Conservation (phyloP, 1,139 yeast genomes). For the Lodderomyces orthopsilosis region DNA sequence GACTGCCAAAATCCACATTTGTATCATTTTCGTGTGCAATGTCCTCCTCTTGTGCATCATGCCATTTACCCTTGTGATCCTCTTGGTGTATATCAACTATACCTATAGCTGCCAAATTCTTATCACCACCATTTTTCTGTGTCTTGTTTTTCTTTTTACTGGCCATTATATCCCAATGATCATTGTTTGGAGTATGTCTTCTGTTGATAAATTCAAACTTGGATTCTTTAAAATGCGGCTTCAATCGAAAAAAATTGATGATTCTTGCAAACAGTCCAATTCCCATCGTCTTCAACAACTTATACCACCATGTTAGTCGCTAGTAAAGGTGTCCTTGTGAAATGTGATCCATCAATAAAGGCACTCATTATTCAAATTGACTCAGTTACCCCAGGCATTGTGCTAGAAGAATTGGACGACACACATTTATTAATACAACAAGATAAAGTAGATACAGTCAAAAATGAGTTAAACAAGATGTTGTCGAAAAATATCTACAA, state of each 20-base stretch:
- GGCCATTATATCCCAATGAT: background rate
- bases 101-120: too few relatives aligned
- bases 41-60: background rate
- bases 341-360: slow-evolving; percentile 85
- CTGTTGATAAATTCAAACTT: too few relatives aligned
- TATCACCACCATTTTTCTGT: background rate
- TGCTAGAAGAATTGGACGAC: slow-evolving; percentile 84
- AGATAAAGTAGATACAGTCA: slow-evolving; percentile 70
- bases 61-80: too few relatives aligned
- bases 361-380: slow-evolving; percentile 85
- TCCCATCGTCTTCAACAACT: background rate
- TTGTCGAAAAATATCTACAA: slow-evolving; percentile 81
- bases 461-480: slow-evolving; percentile 69
- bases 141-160: background rate
- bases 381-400: slow-evolving; percentile 66
- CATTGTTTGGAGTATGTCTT: background rate
- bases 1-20: background rate
- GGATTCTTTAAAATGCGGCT: slow-evolving; percentile 4
- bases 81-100: too few relatives aligned
- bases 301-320: slow-evolving; percentile 39
- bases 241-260: background rate
- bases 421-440: slow-evolving; percentile 82
- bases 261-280: too few relatives aligned
- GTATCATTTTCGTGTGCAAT: background rate
- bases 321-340: slow-evolving; percentile 44